Conservation (phyloP, 208 protist species). For the Porcisia deanei region DNA sequence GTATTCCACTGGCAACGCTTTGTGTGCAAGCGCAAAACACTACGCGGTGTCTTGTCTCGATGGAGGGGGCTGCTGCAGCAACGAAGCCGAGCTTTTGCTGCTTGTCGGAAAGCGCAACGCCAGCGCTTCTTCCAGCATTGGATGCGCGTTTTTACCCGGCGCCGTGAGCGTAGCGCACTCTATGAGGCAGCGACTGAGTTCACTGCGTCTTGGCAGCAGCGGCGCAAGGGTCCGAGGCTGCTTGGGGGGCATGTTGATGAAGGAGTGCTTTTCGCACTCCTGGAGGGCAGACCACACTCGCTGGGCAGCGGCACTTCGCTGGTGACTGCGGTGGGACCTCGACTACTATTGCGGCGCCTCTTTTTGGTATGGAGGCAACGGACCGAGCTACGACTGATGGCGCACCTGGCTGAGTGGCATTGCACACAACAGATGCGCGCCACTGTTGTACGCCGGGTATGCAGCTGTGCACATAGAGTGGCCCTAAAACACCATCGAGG, state of each 20-base stretch:
- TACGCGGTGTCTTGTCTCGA: conserved; percentile 2
- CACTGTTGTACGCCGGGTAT: conserved; percentile 9
- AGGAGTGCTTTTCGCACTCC: conserved; percentile 10
- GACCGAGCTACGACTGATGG: conserved; percentile 43
- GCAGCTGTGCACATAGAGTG: conserved; percentile 13
- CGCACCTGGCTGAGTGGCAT: conserved; percentile 37
- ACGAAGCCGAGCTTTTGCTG: conserved; percentile 18
- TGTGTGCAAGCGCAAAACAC: neutral
- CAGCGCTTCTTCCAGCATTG: conserved; percentile 33
- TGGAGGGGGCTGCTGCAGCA: conserved; percentile 21
- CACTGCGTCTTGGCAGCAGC: conserved; percentile 3
- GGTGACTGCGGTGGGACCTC: conserved; percentile 24
- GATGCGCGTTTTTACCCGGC: conserved; percentile 20
- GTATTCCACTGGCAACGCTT: conserved; percentile 35
- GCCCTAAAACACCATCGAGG: conserved; percentile 16
- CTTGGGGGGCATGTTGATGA: neutral
- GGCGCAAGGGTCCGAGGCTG: neutral
- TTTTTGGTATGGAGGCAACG: conserved; percentile 38
- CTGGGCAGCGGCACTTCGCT: neutral
- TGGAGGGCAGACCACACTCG: conserved; percentile 14
- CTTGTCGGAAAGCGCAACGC: conserved; percentile 8
- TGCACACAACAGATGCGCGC: conserved; percentile 20
- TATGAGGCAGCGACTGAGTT: conserved; percentile 23
- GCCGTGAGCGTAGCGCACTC: conserved; percentile 20
- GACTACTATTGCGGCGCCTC: conserved; percentile 21